These are phyloP conservation scores for Xerocomus minutiporus DNA, from an alignment of 1,284 basidiomycete species.

Conservation along the genomic window DNA sequence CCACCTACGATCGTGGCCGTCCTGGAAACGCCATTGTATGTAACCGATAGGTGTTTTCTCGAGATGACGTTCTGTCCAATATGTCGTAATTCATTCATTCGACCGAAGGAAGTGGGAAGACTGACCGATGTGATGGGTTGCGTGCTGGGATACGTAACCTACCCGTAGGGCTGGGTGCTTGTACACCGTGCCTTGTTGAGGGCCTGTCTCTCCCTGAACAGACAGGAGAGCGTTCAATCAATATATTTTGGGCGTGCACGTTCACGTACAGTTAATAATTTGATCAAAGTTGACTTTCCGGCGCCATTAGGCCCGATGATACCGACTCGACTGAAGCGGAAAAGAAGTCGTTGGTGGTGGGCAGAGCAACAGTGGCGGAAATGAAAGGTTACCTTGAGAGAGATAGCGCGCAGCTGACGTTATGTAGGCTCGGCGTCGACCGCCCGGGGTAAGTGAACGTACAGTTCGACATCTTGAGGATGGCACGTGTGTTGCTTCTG, in stretches of 20 bases:
- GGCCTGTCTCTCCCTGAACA: slow-evolving; percentile 82
- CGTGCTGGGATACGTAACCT: slow-evolving; percentile 97
- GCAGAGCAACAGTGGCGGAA: slow-evolving; percentile 19
- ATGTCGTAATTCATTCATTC: slow-evolving; percentile 18
- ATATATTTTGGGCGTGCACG: slow-evolving; percentile 7
- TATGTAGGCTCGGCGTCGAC: slow-evolving; percentile 74
- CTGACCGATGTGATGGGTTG: slow-evolving; percentile 87
- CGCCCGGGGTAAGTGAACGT: slow-evolving; percentile 96
- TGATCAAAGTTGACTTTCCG: slow-evolving; percentile 96
- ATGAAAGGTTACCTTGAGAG: slow-evolving; percentile 67
- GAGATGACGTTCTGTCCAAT: slow-evolving; percentile 71
- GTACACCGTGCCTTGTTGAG: slow-evolving; percentile 91
- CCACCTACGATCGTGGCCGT: slow-evolving; percentile 89
- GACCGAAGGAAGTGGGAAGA: slow-evolving; percentile 15
- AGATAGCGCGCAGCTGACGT: slow-evolving; percentile 90
- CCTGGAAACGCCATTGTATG: slow-evolving; percentile 99
- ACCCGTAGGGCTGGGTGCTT: slow-evolving; percentile 96
- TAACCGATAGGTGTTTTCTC: slow-evolving; percentile 95
- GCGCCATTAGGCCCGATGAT: slow-evolving; percentile 91
- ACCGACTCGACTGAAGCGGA: slow-evolving; percentile 67
- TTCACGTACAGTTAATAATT: slow-evolving; percentile 76
- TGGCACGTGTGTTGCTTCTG: slow-evolving; percentile 93
- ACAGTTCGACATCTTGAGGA: slow-evolving; percentile 89
- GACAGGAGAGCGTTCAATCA: slow-evolving; percentile 8
- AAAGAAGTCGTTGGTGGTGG: slow-evolving; percentile 19